Evolutionary conservation across 1,284 basidiomycete genomes (phyloP).

Genomic region (Marasmius sp.): DNA sequence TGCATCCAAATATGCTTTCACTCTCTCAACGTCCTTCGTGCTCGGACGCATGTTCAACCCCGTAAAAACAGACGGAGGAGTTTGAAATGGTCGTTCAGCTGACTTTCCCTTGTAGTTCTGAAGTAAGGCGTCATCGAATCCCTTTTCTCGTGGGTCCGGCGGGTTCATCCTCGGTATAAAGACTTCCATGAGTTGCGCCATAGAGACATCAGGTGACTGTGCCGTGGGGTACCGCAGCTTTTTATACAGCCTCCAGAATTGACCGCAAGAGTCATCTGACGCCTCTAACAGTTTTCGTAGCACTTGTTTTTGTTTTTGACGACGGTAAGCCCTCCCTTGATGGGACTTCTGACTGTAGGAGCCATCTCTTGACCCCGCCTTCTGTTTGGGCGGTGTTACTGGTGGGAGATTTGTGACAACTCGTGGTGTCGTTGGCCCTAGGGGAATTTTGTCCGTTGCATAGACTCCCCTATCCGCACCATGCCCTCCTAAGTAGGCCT

Average conservation of each 20-base stretch:
- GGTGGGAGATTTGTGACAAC: background rate
- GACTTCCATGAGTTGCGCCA: background rate
- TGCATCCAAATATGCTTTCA: background rate
- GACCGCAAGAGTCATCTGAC: background rate
- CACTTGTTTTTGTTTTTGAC: background rate
- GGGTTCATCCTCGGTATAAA: background rate
- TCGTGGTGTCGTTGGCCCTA: background rate
- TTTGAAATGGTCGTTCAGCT: background rate
- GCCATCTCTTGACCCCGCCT: background rate
- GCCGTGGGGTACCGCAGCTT: background rate
- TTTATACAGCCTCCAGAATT: background rate
- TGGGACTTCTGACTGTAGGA: background rate
- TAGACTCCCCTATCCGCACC: background rate
- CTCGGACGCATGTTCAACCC: background rate
- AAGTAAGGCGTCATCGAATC: background rate
- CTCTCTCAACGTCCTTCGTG: background rate
- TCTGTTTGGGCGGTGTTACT: background rate
- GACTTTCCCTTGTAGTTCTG: background rate
- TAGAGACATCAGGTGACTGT: background rate
- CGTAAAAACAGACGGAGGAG: background rate
- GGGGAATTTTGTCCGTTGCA: too few relatives aligned
- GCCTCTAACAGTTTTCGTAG: background rate
- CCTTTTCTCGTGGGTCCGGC: background rate
- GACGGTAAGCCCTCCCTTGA: background rate
- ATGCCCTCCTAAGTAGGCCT: background rate